These are phyloP conservation scores for Rhizopus sp. DNA, from an alignment of 371 early-diverging fungal genomes.

Conservation along the genomic window DNA sequence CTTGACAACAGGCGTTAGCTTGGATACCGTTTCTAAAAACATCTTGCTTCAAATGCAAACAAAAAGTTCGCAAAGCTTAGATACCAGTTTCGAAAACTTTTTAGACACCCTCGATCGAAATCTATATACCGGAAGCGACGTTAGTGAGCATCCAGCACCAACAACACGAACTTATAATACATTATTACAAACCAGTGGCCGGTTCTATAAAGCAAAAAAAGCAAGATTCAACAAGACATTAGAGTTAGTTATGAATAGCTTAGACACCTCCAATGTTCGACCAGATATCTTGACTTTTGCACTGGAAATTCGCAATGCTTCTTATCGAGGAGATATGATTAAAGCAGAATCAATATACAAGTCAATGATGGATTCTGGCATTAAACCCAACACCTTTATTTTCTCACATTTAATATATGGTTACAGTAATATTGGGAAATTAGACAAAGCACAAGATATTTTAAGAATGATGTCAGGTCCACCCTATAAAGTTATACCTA, in stretches of 20 bases:
- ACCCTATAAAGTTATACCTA: slow-evolving; percentile 29
- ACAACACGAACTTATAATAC: slow-evolving; percentile 41
- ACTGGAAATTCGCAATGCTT: slow-evolving; percentile 37
- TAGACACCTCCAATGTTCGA: slow-evolving; percentile 16
- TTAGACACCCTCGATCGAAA: slow-evolving; percentile 14
- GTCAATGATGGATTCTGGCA: slow-evolving; percentile 29
- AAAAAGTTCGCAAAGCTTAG: background rate
- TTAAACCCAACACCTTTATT: slow-evolving; percentile 39
- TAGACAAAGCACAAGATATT: slow-evolving; percentile 32
- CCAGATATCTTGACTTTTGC: slow-evolving; percentile 40
- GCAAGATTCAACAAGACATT: slow-evolving; percentile 1
- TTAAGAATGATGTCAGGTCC: slow-evolving; percentile 23
- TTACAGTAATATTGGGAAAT: slow-evolving; percentile 26
- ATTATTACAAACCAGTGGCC: slow-evolving; percentile 31
- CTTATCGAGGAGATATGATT: slow-evolving; percentile 31
- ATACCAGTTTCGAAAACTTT: slow-evolving; percentile 14
- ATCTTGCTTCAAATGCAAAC: slow-evolving; percentile 9
- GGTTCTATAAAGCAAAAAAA: slow-evolving; percentile 14
- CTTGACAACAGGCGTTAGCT: slow-evolving; percentile 11
- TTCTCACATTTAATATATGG: slow-evolving; percentile 45
- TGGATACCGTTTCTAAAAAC: slow-evolving; percentile 24
- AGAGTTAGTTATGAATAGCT: slow-evolving; percentile 13
- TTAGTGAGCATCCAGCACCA: background rate
- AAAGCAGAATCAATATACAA: slow-evolving; percentile 33
- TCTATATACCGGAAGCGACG: background rate